Base-by-base conservation (phyloP, 2,329 filamentous ascomycete species). In the Ustilaginoidea virens region DNA sequence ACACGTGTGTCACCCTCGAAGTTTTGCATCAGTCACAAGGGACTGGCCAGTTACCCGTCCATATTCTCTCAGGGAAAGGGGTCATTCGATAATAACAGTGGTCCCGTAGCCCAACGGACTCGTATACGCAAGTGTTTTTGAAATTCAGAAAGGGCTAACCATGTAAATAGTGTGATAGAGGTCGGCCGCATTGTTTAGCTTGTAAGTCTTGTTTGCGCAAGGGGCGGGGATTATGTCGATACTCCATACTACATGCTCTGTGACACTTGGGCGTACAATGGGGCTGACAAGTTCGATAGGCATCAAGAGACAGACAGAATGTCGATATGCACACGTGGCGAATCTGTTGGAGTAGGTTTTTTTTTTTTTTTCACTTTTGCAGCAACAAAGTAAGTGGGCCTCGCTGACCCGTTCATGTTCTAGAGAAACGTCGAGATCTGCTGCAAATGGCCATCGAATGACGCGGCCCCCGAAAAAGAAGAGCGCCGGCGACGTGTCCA, bases 281-380 rank as follows among this genome's bases (percentile, higher is more conserved):
- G 11, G 7, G 25, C 30, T 23, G 47, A 33, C 34, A 41, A 22
- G 52, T 47, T 49, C 48, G 46, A 49, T 50, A 63, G 78, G 77
- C 48, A 74, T 82, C 43, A 86, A 85, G 53, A 63, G 80, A 25
- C 77, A 83, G 47, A 80, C 77, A 0, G 63, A 70, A 39, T 87
- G 80, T 53, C 67, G 65, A 50, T 86, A 86, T 55, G 80, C 77
- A 1, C 69, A 72, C 28, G 74, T 83, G 17, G 80, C 80, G 25
- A 81, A 83, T 45, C 56, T 85, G 22, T 67, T 86, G 24, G 78
- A 82, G 74, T 80, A 57, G 52, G 71, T 59, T 17, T n/a, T n/a
- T 22, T 5, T 2, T 14, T 4, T 12, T 5, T 18, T 11, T n/a
- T n/a, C n/a, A n/a, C n/a, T n/a, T n/a, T n/a, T n/a, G n/a, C n/a